phyloP scores from a whole-genome alignment of 176 grass and related monocot genomes.

The Triticum urartu region DNA sequence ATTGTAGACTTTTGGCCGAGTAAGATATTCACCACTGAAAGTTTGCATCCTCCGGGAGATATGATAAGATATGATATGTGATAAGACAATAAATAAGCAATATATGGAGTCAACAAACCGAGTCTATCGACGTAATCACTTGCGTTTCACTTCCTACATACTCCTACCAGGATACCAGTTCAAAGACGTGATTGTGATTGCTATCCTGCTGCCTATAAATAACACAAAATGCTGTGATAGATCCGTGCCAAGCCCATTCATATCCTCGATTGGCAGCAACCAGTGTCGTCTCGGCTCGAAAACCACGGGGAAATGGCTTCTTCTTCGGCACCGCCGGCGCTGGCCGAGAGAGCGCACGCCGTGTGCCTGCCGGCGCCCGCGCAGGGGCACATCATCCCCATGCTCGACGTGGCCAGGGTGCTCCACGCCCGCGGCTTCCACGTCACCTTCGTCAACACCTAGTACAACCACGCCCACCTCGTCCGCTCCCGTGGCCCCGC shows the following conservation, averaged over 20 bases:
- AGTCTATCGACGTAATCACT: background rate
- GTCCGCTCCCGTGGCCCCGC: background rate
- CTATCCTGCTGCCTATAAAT: background rate
- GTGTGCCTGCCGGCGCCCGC: background rate
- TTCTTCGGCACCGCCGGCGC: background rate
- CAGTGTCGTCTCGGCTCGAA: background rate
- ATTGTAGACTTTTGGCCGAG: background rate
- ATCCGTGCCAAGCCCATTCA: no score
- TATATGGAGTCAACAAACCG: background rate
- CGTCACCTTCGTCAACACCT: constrained; percentile 62
- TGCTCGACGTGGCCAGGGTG: no score
- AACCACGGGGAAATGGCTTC: background rate
- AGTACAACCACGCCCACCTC: constrained; percentile 47
- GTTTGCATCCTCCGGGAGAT: background rate
- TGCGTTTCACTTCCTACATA: background rate
- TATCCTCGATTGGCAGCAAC: no score
- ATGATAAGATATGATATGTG: background rate
- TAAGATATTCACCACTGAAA: background rate
- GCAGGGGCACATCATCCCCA: background rate
- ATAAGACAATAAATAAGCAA: background rate
- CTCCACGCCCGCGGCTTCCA: constrained; percentile 30
- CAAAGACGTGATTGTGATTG: background rate
- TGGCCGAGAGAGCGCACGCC: background rate
- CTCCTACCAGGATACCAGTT: background rate
- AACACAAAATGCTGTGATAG: background rate